Conservation (phyloP, 2,329 filamentous ascomycete species). For the Neopestalotiopsis sp. region DNA sequence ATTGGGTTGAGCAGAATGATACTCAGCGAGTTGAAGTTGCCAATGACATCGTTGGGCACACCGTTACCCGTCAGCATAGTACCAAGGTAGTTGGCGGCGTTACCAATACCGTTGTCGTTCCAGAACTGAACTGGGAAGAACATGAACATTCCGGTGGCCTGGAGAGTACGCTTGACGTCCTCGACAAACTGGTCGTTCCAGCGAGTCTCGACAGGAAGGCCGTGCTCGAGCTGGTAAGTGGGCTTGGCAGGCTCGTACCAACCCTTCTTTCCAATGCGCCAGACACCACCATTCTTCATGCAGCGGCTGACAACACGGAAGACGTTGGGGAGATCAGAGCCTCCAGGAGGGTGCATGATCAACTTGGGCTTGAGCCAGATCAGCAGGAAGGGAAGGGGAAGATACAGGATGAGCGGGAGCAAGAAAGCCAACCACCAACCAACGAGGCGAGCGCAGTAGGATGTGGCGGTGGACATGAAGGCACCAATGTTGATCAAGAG, state of each 20-base stretch:
- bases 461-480: constrained; percentile 55
- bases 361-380: constrained; percentile 48
- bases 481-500: constrained; percentile 59
- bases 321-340: constrained; percentile 49
- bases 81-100: constrained; percentile 50
- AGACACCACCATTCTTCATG: constrained; percentile 40
- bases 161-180: constrained; percentile 64
- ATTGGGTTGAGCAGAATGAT: constrained; percentile 52
- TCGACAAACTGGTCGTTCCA: constrained; percentile 74
- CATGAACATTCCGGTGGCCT: constrained; percentile 64
- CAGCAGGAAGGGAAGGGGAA: constrained; percentile 45
- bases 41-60: constrained; percentile 54
- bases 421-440: constrained; percentile 55
- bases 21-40: constrained; percentile 54
- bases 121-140: constrained; percentile 51
- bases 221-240: constrained; percentile 50
- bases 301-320: constrained; percentile 45
- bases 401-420: constrained; percentile 48
- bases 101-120: constrained; percentile 54
- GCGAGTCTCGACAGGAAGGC: constrained; percentile 41
- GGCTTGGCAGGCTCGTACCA: constrained; percentile 68
- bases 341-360: constrained; percentile 48
- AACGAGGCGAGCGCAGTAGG: constrained; percentile 56
- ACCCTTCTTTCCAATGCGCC: constrained; percentile 43
- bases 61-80: constrained; percentile 54